These are phyloP conservation scores for Mortierella sp. DNA, from an alignment of 371 early-diverging fungal genomes.

Conservation along the genomic window DNA sequence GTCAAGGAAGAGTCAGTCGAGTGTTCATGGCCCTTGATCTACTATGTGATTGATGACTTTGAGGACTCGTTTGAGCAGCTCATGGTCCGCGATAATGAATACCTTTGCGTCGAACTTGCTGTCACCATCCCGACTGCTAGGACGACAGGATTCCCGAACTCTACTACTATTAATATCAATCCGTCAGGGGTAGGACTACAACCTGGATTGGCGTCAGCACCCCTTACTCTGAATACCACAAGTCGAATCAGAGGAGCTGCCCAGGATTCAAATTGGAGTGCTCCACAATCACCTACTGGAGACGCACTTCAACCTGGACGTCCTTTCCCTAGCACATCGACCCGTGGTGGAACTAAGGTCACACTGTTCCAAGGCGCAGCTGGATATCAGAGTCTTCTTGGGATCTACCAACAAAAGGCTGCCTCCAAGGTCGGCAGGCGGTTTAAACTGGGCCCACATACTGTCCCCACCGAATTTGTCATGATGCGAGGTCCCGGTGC, in stretches of 20 bases:
- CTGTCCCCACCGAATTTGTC: constrained; percentile 80
- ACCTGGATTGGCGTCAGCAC: constrained; percentile 1
- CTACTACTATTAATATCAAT: background rate
- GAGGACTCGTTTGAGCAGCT: constrained; percentile 86
- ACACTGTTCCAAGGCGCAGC: constrained; percentile 89
- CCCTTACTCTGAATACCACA: background rate
- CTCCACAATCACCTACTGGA: constrained; percentile 13
- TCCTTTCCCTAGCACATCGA: constrained; percentile 44
- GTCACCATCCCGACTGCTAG: constrained; percentile 60
- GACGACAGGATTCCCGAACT: constrained; percentile 6
- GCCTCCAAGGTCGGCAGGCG: constrained; percentile 63
- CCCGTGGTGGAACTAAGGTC: constrained; percentile 63
- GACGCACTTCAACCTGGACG: constrained; percentile 36
- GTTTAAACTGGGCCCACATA: constrained; percentile 60
- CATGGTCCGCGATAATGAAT: constrained; percentile 80
- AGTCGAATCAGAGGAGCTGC: background rate
- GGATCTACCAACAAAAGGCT: constrained; percentile 80
- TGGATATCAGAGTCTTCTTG: constrained; percentile 76
- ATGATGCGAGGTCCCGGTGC: constrained; percentile 92
- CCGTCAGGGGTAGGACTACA: background rate
- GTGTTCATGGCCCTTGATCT: constrained; percentile 86
- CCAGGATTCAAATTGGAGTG: constrained; percentile 19
- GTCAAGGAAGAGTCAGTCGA: constrained; percentile 82
- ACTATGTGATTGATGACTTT: constrained; percentile 88
- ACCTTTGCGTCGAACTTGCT: constrained; percentile 86